Evolutionary conservation across 2,329 filamentous ascomycete genomes (phyloP).

Genomic region (Xylaria sp.): DNA sequence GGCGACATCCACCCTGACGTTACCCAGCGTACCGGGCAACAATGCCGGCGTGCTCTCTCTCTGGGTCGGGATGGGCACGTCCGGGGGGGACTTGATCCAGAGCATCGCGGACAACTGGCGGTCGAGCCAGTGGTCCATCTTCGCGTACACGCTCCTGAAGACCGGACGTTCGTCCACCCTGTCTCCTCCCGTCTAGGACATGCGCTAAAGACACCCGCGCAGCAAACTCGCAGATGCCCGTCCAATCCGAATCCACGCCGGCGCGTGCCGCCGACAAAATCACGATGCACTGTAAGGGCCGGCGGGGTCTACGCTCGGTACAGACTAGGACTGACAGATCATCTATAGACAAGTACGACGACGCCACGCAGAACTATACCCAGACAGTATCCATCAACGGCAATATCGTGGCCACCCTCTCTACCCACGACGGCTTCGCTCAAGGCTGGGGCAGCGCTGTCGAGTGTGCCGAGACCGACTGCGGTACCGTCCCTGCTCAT

Average conservation of each 20-base stretch:
- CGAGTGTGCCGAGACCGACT: constrained; percentile 46
- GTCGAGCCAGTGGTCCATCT: constrained; percentile 48
- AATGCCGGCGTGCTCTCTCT: constrained; percentile 47
- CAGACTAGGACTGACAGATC: not conserved
- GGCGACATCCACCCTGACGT: constrained; percentile 49
- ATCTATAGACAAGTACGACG: constrained; percentile 25
- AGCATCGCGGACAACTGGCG: constrained; percentile 50
- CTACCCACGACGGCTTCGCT: constrained; percentile 27
- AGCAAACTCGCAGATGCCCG: constrained; percentile 41
- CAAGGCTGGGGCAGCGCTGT: constrained; percentile 32
- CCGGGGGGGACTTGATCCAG: constrained; percentile 53
- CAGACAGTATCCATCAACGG: constrained; percentile 29
- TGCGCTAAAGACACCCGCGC: not conserved
- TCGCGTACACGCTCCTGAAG: constrained; percentile 48
- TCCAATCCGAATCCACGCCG: constrained; percentile 40
- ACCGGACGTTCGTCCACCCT: constrained; percentile 36
- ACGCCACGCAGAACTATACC: constrained; percentile 29
- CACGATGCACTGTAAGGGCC: constrained; percentile 47
- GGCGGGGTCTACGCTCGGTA: not conserved
- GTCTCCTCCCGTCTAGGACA: not conserved
- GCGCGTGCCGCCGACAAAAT: constrained; percentile 42
- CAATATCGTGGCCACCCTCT: constrained; percentile 25
- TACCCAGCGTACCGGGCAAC: constrained; percentile 47
- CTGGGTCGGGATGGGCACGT: constrained; percentile 56
- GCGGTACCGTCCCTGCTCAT: constrained; percentile 49